Evolutionary conservation across 2,329 filamentous ascomycete genomes (phyloP), one percentile per base, ranked within the genome.

Genomic region (Fusarium albosuccineum): DNA sequence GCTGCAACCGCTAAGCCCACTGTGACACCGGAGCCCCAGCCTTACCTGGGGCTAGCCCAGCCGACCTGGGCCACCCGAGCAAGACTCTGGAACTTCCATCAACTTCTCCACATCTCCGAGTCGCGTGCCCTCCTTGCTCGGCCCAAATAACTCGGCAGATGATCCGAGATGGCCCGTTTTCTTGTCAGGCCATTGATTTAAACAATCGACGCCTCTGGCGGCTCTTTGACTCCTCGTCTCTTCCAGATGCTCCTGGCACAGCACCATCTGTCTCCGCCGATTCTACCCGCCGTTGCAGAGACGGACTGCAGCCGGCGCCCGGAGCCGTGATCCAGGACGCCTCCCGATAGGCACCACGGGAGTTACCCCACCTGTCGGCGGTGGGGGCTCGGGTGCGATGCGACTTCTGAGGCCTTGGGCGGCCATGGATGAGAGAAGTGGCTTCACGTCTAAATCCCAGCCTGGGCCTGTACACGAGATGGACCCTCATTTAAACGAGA

Each of bases 271-370:
- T 17, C 51, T 33, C 33, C 55, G 46, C 70, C 66, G 68, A 62
- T 60, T 72, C 66, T 65, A 69, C 64, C 66, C 70, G 44, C 69
- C 58, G 60, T 57, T 68, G 48, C 61, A 55, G 45, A 52, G 55
- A 53, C 57, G 52, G 68, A 58, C 62, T 73, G 68, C 55, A 72
- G 46, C 62, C 62, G 67, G 70, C 56, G 45, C 51, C 54, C 56
- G 65, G 66, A 61, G 69, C 70, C 70, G 64, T 73, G 48, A 56
- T 64, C 17, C 42, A 72, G 58, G 70, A 64, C 70, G 58, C 52
- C 62, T 67, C 71, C 70, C 70, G 70, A 73, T 73, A 73, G 70
- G 66, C 50, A 73, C 60, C 44, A 60, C 64, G 64, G 64, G 41
- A 60, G 40, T 34, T 57, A 42, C 66, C 40, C 70, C 70, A 70